Evolutionary conservation across 2,329 filamentous ascomycete species (phyloP).

Genomic region (Colletotrichum sp.): DNA sequence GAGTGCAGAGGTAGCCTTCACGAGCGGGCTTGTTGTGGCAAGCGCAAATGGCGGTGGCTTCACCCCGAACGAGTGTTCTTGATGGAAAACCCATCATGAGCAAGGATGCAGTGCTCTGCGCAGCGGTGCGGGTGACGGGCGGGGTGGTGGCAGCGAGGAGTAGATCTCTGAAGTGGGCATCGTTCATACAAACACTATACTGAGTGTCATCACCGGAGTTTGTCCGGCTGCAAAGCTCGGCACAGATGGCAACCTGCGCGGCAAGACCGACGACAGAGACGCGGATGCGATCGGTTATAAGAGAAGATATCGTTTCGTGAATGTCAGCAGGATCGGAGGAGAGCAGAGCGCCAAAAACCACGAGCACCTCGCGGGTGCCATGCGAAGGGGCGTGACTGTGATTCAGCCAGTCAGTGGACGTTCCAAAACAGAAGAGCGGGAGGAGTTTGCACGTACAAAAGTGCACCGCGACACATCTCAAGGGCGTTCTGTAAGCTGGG

Average conservation of each 20-base stretch:
- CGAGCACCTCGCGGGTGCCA: constrained; percentile 89
- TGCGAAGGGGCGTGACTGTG: constrained; percentile 85
- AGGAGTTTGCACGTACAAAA: constrained; percentile 67
- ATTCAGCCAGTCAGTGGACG: constrained; percentile 19
- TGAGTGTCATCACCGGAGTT: constrained; percentile 78
- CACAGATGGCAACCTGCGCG: constrained; percentile 90
- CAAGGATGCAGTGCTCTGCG: constrained; percentile 66
- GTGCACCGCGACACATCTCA: constrained; percentile 88
- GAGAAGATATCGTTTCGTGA: constrained; percentile 81
- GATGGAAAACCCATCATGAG: constrained; percentile 99
- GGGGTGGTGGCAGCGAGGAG: constrained; percentile 88
- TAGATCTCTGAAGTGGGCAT: constrained; percentile 81
- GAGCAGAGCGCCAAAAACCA: constrained; percentile 89
- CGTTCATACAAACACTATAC: constrained; percentile 84
- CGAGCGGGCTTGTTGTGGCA: constrained; percentile 85
- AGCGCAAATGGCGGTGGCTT: constrained; percentile 78
- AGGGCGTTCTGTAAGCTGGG: constrained; percentile 92
- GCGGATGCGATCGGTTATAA: constrained; percentile 83
- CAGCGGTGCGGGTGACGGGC: constrained; percentile 74
- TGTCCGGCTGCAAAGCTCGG: constrained; percentile 85
- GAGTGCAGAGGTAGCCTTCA: constrained; percentile 89
- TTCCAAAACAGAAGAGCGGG: background rate
- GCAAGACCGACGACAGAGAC: constrained; percentile 90
- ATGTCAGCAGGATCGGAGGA: constrained; percentile 95
- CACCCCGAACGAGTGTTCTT: constrained; percentile 72